These are phyloP conservation scores for Linum trigynum DNA, from an alignment of 345 rosid species.

Conservation along the genomic window DNA sequence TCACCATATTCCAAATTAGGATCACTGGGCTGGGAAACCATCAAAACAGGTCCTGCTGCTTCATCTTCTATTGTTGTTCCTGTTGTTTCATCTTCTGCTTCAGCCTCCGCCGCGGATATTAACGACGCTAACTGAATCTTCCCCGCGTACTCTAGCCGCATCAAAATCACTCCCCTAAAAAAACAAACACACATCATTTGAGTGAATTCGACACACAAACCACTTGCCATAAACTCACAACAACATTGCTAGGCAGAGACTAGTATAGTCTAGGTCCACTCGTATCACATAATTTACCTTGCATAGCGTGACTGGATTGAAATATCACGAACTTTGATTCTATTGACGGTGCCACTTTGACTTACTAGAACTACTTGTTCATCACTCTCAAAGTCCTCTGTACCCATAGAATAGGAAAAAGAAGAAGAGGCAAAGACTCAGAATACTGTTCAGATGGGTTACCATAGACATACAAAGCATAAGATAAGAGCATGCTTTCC, in stretches of 20 bases:
- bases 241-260: background rate
- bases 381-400: slow-evolving; percentile 85
- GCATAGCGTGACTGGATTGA: slow-evolving; percentile 85
- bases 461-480: background rate
- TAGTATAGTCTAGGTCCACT: too few relatives aligned
- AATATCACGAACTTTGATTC: slow-evolving; percentile 87
- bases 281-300: slow-evolving; percentile 31
- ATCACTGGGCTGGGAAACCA: background rate
- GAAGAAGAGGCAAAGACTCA: background rate
- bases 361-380: slow-evolving; percentile 93
- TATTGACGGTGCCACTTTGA: slow-evolving; percentile 83
- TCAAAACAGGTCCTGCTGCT: background rate
- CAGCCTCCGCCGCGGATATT: too few relatives aligned
- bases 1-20: background rate
- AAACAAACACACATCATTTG: background rate
- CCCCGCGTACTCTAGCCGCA: slow-evolving; percentile 83
- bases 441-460: background rate
- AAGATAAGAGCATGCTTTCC: background rate
- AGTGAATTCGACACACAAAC: background rate
- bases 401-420: background rate
- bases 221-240: background rate
- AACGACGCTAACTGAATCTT: slow-evolving; percentile 89
- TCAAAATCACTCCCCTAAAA: slow-evolving; percentile 79
- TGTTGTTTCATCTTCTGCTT: background rate
- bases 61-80: background rate